Evolutionary conservation across 345 rosid species (phyloP), one percentile per base, ranked within the genome.

Genomic region (Microcos paniculata): DNA sequence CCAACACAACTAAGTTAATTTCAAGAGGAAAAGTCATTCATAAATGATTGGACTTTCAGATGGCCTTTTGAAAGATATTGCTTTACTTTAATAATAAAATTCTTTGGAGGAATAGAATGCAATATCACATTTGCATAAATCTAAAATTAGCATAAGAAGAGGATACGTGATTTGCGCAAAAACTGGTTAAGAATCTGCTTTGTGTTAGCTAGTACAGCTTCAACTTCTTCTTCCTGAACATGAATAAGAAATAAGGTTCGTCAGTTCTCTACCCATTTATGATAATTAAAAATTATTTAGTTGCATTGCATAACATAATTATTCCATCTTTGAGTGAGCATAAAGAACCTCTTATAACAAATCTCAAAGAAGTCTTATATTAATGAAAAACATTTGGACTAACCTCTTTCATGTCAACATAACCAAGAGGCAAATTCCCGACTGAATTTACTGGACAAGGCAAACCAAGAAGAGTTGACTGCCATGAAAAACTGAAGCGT

Each of bases 371-470:
- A 12, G 48, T n/a, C 16, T 52, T 51, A 5, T 30, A 61, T 6
- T 31, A 58, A 4, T 6, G 26, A 63, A 69, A 61, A 45, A 6
- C 49, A 80, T 35, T 40, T 40, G 68, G 63, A 83, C 93, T 81
- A 65, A 88, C 99, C 94, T 91, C 90, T 75, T 77, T 80, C 89
- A 93, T 82, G 74, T 89, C 75, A 75, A 93, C 72, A 77, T 88
- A 95, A 76, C 90, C 93, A 83, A 92, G 97, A 1, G 99, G 98
- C 81, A 95, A 80, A 82, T 87, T 95, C 80, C 98, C 99, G 53
- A 95, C 98, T 12, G 98, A 91, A 84, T 95, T 95, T 71, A 93
- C 89, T 59, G 99, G 99, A 73, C 93, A 83, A 48, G 98, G 94
- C 89, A 86, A 77, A 74, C 99, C 99, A 81, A 95, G 86, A 69